phyloP scores from a whole-genome alignment of 768 basidiomycete genomes.

The Kwoniella newhampshirensis region DNA sequence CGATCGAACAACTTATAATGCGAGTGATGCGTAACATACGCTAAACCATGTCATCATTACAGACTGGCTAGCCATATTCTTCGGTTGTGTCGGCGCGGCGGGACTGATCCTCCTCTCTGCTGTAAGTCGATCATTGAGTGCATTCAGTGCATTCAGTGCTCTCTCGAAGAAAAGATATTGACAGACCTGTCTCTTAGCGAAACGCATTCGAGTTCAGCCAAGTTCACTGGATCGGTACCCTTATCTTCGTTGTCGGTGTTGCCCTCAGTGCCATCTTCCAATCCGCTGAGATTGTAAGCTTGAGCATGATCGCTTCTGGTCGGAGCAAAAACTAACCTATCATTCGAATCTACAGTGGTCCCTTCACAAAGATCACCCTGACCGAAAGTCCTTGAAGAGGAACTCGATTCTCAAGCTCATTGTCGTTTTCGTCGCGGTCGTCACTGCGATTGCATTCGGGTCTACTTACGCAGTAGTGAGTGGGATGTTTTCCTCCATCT shows the following conservation, averaged over 20 bases:
- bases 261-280: constrained; percentile 54
- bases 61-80: constrained; percentile 53
- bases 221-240: constrained; percentile 49
- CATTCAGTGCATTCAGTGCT: no score
- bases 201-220: constrained; percentile 49
- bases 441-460: constrained; percentile 52
- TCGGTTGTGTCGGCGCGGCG: constrained; percentile 49
- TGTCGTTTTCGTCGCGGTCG: constrained; percentile 51
- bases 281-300: constrained; percentile 49
- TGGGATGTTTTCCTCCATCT: background rate
- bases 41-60: background rate
- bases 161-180: no score
- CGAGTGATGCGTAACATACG: no score
- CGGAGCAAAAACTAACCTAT: no score
- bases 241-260: constrained; percentile 54
- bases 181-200: constrained; percentile 32
- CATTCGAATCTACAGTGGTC: constrained; percentile 35
- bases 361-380: constrained; percentile 54
- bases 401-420: constrained; percentile 54
- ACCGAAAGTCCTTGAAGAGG: constrained; percentile 47
- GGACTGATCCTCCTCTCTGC: constrained; percentile 51
- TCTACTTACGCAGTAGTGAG: constrained; percentile 46
- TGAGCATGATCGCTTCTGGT: no score
- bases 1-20: background rate
- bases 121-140: constrained; percentile 27